phyloP scores from a whole-genome alignment of 208 protist genomes.

The Crithidia brevicula region DNA sequence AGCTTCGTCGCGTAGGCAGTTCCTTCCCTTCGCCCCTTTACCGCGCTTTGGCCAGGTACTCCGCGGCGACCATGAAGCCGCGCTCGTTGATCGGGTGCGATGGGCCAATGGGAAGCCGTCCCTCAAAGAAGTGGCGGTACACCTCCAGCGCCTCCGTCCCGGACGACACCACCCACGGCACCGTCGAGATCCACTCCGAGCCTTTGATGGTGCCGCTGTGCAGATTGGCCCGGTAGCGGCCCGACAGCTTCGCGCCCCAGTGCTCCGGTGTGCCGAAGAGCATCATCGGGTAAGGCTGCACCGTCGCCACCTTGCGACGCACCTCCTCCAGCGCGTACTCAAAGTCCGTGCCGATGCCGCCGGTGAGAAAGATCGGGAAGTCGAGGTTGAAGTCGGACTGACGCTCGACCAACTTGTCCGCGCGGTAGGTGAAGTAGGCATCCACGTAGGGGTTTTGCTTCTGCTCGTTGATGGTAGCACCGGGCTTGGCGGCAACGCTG shows the following conservation, averaged over 20 bases:
- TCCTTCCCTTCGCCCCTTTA: conserved; percentile 3
- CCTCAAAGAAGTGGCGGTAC: conserved; percentile 85
- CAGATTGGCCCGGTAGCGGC: conserved; percentile 79
- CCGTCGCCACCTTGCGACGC: conserved; percentile 91
- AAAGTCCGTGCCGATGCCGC: conserved; percentile 94
- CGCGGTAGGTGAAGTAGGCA: conserved; percentile 92
- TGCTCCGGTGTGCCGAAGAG: conserved; percentile 85
- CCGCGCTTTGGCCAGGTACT: conserved; percentile 53
- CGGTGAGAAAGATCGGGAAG: conserved; percentile 93
- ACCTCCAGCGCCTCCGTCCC: conserved; percentile 89
- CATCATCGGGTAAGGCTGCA: conserved; percentile 82
- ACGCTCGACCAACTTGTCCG: conserved; percentile 92
- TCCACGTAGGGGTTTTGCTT: conserved; percentile 92
- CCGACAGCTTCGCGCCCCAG: conserved; percentile 83
- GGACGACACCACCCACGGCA: conserved; percentile 87
- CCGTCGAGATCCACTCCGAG: conserved; percentile 92
- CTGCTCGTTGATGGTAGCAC: conserved; percentile 94
- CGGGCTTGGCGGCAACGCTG: conserved; percentile 77
- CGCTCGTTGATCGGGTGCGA: conserved; percentile 69
- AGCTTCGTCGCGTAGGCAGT: too few species aligned
- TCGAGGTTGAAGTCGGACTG: conserved; percentile 95
- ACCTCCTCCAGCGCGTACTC: conserved; percentile 95
- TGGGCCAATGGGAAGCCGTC: conserved; percentile 76
- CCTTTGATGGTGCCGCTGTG: conserved; percentile 87
- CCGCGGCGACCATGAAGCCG: conserved; percentile 88